Evolutionary conservation across 169 alveolate genomes (phyloP), one percentile per base, ranked within the genome.

Genomic region (Babesia bovis): DNA sequence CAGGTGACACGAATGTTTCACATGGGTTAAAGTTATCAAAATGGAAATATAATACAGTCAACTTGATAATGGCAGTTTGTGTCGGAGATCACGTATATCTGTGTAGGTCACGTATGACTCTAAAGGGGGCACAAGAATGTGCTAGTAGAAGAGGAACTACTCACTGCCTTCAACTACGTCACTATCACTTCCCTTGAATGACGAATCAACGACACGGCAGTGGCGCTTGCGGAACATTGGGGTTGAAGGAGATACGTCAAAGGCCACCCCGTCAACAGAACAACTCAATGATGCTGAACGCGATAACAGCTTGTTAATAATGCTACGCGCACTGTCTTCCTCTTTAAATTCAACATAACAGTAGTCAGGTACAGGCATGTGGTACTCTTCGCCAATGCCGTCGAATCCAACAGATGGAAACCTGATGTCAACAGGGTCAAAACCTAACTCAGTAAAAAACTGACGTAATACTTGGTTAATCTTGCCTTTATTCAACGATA

Each of bases 141-240:
- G 49, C 49, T n/a, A n/a, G n/a, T n/a, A n/a, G n/a, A n/a, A n/a
- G 60, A 12, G 15, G 38, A 28, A 59, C 49, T 56, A 41, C 25
- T 71, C 67, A 35, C 82, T 59, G 71, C 71, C 45, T 49, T 65
- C 84, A 55, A 58, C 56, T 47, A 53, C 38, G 21, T 58, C 61
- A 47, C 66, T 66, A 40, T 73, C 75, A 40, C 38, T 67, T 19
- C 55, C 55, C 36, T 79, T 59, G 36, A 49, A 56, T n/a, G 52
- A 28, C 4, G 66, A 38, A 4, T 17, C 51, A 25, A 6, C 25
- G 38, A 52, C 56, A 25, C n/a, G 42, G 50, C 83, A 59, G 50
- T 63, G 79, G 21, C 85, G 52, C 30, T 59, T 66, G 25, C 82
- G 68, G 19, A 86, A 69, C 75, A 82, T 86, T 23, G 87, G 89